These are phyloP conservation scores for Harringtonia lauricola DNA, from an alignment of 2,329 filamentous ascomycete species.

Conservation along the genomic window DNA sequence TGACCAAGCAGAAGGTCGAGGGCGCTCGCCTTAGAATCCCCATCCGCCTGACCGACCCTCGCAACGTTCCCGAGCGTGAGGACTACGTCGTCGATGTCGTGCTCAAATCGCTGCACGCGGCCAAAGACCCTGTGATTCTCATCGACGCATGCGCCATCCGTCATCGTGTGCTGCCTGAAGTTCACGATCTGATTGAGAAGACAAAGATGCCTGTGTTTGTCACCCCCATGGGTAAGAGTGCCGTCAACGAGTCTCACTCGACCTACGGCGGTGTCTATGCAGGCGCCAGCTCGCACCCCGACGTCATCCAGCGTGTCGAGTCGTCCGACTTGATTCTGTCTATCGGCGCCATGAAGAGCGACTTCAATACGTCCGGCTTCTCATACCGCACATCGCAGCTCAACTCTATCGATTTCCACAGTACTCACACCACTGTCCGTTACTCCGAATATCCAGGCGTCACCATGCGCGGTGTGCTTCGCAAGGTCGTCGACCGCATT, in stretches of 20 bases:
- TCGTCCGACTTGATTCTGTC: slow-evolving; percentile 59
- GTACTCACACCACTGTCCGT: slow-evolving; percentile 58
- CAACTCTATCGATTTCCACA: slow-evolving; percentile 73
- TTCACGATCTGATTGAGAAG: slow-evolving; percentile 60
- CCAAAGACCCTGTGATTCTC: slow-evolving; percentile 66
- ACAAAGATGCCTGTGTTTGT: slow-evolving; percentile 72
- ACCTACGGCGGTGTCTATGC: slow-evolving; percentile 79
- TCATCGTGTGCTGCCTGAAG: slow-evolving; percentile 61
- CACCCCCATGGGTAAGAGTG: slow-evolving; percentile 84
- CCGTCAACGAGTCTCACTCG: slow-evolving; percentile 64
- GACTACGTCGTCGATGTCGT: slow-evolving; percentile 76
- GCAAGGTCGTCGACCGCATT: slow-evolving; percentile 52
- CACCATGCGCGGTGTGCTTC: slow-evolving; percentile 67
- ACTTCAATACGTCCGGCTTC: slow-evolving; percentile 78
- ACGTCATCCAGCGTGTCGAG: slow-evolving; percentile 54
- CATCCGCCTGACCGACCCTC: slow-evolving; percentile 53
- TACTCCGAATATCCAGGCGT: slow-evolving; percentile 72
- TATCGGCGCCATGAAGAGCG: slow-evolving; percentile 57
- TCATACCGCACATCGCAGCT: slow-evolving; percentile 68
- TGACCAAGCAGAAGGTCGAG: slow-evolving; percentile 66
- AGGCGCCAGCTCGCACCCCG: slow-evolving; percentile 60
- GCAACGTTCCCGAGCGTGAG: slow-evolving; percentile 61
- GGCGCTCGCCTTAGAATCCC: slow-evolving; percentile 59
- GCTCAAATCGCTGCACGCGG: slow-evolving; percentile 52
- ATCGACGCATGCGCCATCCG: slow-evolving; percentile 77